A percentile compares a stretch with the other conserved stretches of the same genome.
Conservation (phyloP, 2,329 filamentous ascomycete genomes). For the Diaporthe capsici region DNA sequence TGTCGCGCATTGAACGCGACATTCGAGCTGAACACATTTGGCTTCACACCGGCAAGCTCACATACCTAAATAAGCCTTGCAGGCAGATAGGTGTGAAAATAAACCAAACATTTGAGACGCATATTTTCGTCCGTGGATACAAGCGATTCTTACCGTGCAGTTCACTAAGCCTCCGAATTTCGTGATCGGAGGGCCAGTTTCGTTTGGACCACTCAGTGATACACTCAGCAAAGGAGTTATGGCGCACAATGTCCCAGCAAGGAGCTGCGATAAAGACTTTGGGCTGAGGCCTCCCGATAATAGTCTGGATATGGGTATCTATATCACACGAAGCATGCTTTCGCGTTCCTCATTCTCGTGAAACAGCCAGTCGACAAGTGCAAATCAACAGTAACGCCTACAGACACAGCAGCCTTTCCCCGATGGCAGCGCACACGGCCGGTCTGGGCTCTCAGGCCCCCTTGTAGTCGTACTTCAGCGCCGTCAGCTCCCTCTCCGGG, state of each 20-base stretch:
- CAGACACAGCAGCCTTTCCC: too few relatives aligned
- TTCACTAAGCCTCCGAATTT: too few relatives aligned
- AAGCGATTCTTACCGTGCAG: too few relatives aligned
- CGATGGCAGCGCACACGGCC: background rate
- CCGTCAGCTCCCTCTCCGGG: slow-evolving; percentile 73
- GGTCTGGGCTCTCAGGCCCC: slow-evolving; percentile 64
- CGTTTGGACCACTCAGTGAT: background rate
- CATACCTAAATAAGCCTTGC: background rate
- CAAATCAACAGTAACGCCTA: background rate
- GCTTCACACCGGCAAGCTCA: background rate
- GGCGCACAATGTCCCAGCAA: background rate
- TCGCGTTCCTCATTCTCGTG: background rate
- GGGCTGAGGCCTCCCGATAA: background rate
- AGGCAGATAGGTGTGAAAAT: background rate
- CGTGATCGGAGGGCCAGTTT: background rate
- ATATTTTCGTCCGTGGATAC: background rate
- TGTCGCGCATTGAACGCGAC: background rate
- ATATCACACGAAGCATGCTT: background rate
- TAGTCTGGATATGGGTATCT: slow-evolving; percentile 20
- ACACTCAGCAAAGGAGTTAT: background rate
- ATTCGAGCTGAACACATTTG: background rate
- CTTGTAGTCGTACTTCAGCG: slow-evolving; percentile 76
- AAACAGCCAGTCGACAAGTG: background rate
- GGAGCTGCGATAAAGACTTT: too few relatives aligned
- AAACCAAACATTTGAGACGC: background rate